These are phyloP conservation scores for Castanea sativa DNA, from an alignment of 306 rosid genomes.

Conservation along the genomic window DNA sequence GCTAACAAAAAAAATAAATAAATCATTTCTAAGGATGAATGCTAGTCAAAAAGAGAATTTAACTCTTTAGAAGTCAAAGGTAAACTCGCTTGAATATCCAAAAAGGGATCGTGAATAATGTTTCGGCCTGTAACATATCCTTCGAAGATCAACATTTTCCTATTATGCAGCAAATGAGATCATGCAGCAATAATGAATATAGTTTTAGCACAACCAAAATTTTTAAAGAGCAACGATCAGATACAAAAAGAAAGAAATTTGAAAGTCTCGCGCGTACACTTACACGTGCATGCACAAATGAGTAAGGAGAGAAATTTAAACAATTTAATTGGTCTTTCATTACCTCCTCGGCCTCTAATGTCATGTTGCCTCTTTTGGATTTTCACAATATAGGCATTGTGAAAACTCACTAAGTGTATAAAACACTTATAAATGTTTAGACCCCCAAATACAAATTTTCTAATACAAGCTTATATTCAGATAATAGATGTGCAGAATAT, in stretches of 20 bases:
- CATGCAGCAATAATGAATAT: background rate
- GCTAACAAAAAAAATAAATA: background rate
- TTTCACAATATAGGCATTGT: constrained; percentile 40
- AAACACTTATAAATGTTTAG: too few species aligned
- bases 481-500: too few species aligned
- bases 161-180: constrained; percentile 5
- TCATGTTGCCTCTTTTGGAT: constrained; percentile 43
- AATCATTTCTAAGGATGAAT: background rate
- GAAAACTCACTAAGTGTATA: background rate
- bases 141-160: constrained; percentile 38
- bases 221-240: background rate
- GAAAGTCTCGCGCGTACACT: background rate
- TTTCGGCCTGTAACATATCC: constrained; percentile 37
- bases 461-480: too few species aligned
- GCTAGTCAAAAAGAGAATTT: background rate
- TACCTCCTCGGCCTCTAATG: constrained; percentile 50
- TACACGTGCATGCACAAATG: background rate
- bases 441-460: too few species aligned
- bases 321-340: background rate
- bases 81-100: background rate
- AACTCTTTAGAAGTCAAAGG: background rate
- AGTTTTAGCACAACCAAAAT: background rate
- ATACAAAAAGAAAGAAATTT: background rate
- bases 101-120: background rate
- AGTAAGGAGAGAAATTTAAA: background rate